Base-by-base conservation (phyloP, 2,329 filamentous ascomycete species). In the Aspergillus sp. region DNA sequence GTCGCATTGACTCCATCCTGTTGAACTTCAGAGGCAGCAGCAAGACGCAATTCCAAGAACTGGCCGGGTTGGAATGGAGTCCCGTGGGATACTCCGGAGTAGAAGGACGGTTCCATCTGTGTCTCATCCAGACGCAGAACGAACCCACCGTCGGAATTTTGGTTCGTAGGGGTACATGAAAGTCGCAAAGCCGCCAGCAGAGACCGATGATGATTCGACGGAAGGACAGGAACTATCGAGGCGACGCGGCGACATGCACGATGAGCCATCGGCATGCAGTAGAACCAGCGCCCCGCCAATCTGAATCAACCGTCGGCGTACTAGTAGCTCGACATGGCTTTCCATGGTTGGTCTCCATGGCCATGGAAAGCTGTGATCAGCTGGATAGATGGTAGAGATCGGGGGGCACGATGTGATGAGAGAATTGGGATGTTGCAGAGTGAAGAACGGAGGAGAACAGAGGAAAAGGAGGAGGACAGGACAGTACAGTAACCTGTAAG, bases 261-360 rank as follows among this genome's bases (percentile, higher is more conserved):
- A 43, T 22, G 42, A 45, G 40, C 42, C 36, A 46, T 45, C 37
- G 31, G 43, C 40, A 37, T 42, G 45, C 40, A 47, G 37, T 37
- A 42, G 43, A 40, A 27, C 29, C 32, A 39, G 27, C 33, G 44
- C 45, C 45, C 44, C 45, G 44, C 44, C 39, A 34, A 42, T 33
- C 38, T 45, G 45, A 47, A 47, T 47, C 45, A 48, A 47, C 45
- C 42, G 44, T 44, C 40, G n/a, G n/a, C n/a, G n/a, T 30, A 30
- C 36, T 28, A 19, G 39, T 43, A 44, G 44, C 37, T 33, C 34
- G 37, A 27, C 30, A 40, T 42, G 36, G 44, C 15, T 10, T 10
- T 26, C 39, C 32, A 33, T 43, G 37, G 38, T 36, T 37, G 28
- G 36, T 43, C 29, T 35, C 29, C 35, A 29, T 29, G n/a, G n/a